phyloP scores from a whole-genome alignment of 495 filamentous ascomycete genomes.

The Tuber melanosporum region DNA sequence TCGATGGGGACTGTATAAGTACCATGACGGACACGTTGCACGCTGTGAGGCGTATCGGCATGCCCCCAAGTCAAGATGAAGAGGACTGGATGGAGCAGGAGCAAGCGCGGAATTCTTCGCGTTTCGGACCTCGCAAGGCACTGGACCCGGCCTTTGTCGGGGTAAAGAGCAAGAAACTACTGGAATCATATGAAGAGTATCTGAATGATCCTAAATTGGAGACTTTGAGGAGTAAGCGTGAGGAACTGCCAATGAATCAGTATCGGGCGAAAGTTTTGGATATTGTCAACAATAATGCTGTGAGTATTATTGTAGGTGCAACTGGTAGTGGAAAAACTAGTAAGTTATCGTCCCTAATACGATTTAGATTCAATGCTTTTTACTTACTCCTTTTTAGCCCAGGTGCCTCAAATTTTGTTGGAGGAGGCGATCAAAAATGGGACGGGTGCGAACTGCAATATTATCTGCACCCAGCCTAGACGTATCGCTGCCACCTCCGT shows the following conservation, averaged over 20 bases:
- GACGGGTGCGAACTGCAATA: slow-evolving; percentile 47
- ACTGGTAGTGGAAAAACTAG: slow-evolving; percentile 58
- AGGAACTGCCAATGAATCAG: slow-evolving; percentile 50
- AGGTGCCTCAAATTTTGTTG: slow-evolving; percentile 56
- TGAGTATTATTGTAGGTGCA: slow-evolving; percentile 53
- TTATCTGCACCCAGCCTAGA: slow-evolving; percentile 56
- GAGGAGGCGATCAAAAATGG: slow-evolving; percentile 49
- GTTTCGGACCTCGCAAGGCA: slow-evolving; percentile 18
- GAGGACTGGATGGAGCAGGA: slow-evolving; percentile 25
- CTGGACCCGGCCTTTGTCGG: slow-evolving; percentile 31
- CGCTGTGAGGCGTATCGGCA: slow-evolving; percentile 45
- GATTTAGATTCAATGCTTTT: not conserved
- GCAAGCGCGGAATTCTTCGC: slow-evolving; percentile 17
- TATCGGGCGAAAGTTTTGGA: slow-evolving; percentile 47
- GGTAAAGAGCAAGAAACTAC: slow-evolving; percentile 37
- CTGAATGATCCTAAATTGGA: slow-evolving; percentile 40
- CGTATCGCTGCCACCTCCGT: slow-evolving; percentile 54
- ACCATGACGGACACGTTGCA: slow-evolving; percentile 46
- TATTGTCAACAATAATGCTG: slow-evolving; percentile 48
- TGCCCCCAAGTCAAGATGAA: slow-evolving; percentile 43
- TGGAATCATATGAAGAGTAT: slow-evolving; percentile 40
- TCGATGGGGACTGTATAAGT: slow-evolving; percentile 44
- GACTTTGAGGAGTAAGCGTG: slow-evolving; percentile 43
- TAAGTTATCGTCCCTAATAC: slow-evolving; percentile 22
- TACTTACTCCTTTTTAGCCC: slow-evolving; percentile 42